Evolutionary conservation across 768 basidiomycete species (phyloP).

Genomic region (Erythrobasidium yunnanense): DNA sequence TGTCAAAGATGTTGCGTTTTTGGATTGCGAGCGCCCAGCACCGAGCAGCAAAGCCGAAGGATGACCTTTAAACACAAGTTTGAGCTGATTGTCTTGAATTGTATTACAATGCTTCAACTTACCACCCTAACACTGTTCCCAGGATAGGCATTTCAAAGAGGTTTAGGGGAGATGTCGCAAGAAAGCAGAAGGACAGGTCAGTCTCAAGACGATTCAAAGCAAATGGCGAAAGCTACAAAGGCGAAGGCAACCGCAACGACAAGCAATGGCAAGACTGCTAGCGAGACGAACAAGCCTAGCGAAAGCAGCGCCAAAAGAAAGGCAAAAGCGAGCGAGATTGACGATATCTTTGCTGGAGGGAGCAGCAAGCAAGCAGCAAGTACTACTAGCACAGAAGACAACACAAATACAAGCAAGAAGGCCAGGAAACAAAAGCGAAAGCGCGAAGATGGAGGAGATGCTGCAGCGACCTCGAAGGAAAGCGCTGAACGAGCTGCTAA

Average conservation of each 20-base stretch:
- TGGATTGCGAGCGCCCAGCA: slow-evolving; percentile 80
- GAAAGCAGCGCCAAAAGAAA: no score
- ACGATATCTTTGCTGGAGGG: slow-evolving; percentile 19
- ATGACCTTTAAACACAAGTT: neutral
- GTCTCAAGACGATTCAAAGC: neutral
- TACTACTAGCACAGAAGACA: neutral
- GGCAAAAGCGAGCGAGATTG: slow-evolving; percentile 12
- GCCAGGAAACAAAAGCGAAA: neutral
- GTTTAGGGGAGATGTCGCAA: neutral
- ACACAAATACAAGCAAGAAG: neutral
- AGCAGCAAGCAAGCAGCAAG: neutral
- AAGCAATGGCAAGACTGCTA: neutral
- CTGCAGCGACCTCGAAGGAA: no score
- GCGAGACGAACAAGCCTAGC: no score
- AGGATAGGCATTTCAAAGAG: slow-evolving; percentile 9
- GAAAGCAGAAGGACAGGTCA: neutral
- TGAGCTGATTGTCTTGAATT: neutral
- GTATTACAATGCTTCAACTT: neutral
- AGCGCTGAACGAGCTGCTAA: neutral
- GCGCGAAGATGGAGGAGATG: no score
- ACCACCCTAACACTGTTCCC: slow-evolving; percentile 16
- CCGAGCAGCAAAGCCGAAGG: slow-evolving; percentile 64
- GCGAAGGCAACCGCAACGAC: neutral
- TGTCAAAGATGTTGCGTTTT: slow-evolving; percentile 63
- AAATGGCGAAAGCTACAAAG: neutral